phyloP scores from a whole-genome alignment of 2,329 filamentous ascomycete species.

The Aspergillus tamarii region DNA sequence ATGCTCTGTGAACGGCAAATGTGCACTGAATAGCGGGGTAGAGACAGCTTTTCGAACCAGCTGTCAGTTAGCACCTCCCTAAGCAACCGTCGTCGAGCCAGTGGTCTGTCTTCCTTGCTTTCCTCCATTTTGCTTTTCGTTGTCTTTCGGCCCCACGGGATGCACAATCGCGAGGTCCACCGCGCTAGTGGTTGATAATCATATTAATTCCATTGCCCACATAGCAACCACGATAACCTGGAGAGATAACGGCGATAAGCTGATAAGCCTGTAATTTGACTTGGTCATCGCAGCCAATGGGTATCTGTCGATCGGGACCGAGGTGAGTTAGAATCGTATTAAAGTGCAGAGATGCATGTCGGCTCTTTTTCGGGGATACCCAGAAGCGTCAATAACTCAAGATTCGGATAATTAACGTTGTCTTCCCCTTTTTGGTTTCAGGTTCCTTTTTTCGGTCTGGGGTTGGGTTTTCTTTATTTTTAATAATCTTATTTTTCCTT shows the following conservation, averaged over 20 bases:
- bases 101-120: conserved; percentile 1
- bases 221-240: conserved; percentile 11
- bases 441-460: background rate
- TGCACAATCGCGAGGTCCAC: conserved; percentile 22
- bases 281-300: conserved; percentile 29
- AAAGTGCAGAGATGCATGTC: background rate
- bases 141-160: conserved; percentile 20
- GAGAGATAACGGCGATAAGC: conserved; percentile 32
- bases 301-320: conserved; percentile 9
- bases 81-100: background rate
- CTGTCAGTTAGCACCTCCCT: conserved; percentile 1
- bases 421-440: background rate
- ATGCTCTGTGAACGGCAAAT: conserved; percentile 9
- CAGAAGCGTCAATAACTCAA: background rate
- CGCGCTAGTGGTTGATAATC: conserved; percentile 20
- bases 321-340: background rate
- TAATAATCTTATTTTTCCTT: background rate
- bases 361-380: background rate
- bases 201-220: conserved; percentile 7
- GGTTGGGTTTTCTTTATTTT: background rate
- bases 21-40: conserved; percentile 9
- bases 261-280: conserved; percentile 32
- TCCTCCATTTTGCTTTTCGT: background rate
- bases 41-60: background rate
- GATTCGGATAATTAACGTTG: background rate